phyloP scores from a whole-genome alignment of 1,139 yeast species.

The Torulaspora globosa region DNA sequence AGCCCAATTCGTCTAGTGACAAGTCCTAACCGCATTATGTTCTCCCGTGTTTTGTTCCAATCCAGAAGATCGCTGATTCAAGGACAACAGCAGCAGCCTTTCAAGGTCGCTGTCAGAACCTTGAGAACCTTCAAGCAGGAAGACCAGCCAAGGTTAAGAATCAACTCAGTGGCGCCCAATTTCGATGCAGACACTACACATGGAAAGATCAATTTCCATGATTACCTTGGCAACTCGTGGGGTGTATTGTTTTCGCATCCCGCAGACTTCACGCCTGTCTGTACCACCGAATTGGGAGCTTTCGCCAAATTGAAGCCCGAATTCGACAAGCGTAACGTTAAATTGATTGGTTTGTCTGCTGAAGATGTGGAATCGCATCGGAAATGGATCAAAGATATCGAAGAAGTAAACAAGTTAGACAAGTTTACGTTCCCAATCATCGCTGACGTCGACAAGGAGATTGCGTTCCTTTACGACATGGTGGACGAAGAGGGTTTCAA shows the following conservation, averaged over 20 bases:
- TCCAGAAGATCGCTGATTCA: conserved; percentile 16
- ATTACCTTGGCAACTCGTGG: conserved; percentile 79
- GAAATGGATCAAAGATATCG: conserved; percentile 83
- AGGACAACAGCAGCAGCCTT: conserved; percentile 26
- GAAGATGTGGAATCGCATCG: conserved; percentile 73
- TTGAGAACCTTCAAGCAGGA: conserved; percentile 50
- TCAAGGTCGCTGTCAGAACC: conserved; percentile 30
- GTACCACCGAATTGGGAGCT: conserved; percentile 93
- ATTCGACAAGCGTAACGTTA: conserved; percentile 72
- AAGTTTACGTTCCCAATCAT: conserved; percentile 79
- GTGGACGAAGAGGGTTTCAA: conserved; percentile 83
- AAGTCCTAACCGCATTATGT: conserved; percentile 18
- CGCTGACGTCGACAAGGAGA: conserved; percentile 76
- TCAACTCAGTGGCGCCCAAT: conserved; percentile 73
- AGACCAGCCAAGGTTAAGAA: conserved; percentile 65
- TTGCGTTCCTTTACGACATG: conserved; percentile 83
- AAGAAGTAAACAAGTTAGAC: conserved; percentile 63
- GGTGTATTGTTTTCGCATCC: conserved; percentile 85
- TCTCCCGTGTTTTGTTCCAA: conserved; percentile 33
- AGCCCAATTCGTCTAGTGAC: not conserved
- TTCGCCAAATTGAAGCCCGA: conserved; percentile 82
- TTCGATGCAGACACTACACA: conserved; percentile 73
- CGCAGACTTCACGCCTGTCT: conserved; percentile 91
- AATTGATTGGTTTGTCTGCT: conserved; percentile 81
- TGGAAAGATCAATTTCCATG: conserved; percentile 78